A percentile compares a stretch with the other conserved stretches of the same genome.
These are phyloP conservation scores for Ophiostoma sp. DNA, from an alignment of 2,329 filamentous ascomycete genomes.

Conservation along the genomic window DNA sequence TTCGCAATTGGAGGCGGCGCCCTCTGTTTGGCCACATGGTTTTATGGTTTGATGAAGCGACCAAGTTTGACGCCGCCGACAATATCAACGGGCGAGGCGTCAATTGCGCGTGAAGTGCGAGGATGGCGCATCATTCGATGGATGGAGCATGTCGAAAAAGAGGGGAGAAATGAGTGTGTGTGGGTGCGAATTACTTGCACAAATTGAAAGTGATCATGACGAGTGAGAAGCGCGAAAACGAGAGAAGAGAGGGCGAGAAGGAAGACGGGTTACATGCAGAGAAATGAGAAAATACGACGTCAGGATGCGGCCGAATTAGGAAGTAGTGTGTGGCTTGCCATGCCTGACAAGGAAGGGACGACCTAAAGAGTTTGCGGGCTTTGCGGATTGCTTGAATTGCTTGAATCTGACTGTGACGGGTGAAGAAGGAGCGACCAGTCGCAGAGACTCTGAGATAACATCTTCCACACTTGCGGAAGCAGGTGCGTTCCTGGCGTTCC, in stretches of 20 bases:
- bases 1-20: neutral
- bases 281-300: conserved; percentile 15
- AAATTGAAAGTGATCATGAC: neutral
- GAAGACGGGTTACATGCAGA: conserved; percentile 9
- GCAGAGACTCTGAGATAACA: neutral
- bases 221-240: neutral
- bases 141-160: neutral
- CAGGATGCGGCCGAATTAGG: conserved; percentile 2
- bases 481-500: conserved; percentile 17
- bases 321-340: conserved; percentile 12
- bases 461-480: neutral
- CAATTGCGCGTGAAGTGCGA: neutral
- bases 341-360: conserved; percentile 12
- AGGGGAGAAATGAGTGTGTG: neutral
- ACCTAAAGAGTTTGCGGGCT: neutral
- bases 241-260: neutral
- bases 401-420: neutral
- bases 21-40: neutral
- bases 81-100: neutral
- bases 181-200: neutral
- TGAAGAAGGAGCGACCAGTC: conserved; percentile 4
- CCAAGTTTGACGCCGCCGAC: neutral
- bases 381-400: neutral
- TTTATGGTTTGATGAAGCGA: conserved; percentile 4
- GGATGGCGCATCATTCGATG: neutral